Evolutionary conservation across 2,329 filamentous ascomycete species (phyloP), one percentile per base, ranked within the genome.

Genomic region (Pyrenophora tritici-repentis): DNA sequence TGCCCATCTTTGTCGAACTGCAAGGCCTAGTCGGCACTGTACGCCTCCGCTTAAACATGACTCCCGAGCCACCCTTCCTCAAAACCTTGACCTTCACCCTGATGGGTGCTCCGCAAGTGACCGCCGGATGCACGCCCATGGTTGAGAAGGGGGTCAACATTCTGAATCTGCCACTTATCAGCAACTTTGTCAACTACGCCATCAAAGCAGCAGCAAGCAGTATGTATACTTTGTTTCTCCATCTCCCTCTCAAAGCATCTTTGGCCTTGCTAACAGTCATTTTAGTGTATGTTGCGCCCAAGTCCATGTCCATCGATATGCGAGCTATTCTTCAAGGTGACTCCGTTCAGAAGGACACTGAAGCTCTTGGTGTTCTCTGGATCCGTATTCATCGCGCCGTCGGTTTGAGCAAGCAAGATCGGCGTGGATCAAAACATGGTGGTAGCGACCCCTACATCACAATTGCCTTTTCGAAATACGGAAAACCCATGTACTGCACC

Each of bases 401-500:
- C 16, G 91, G 89, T 0, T 81, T 99, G 50, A 96, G 90, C 78
- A 97, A 96, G 75, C 93, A 97, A 69, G 94, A 99, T 70, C 79
- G 76, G 45, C 86, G 90, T 51, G 92, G 91, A 34, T 92, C 86
- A 65, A 83, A 87, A 44, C 89, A 91, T 14, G 93, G 94, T 29
- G 93, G 93, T 37, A 95, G 90, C 42, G 94, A 99, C 63, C 91
- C 93, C 0, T 97, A 97, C 73, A 95, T 97, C 70, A 97, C 93
- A 26, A 82, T 97, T 31, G 88, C 89, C 34, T 97, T 95, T 79
- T 95, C 90, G 66, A 97, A 97, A 73, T 97, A 97, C 63, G 90
- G 89, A 49, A 99, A 99, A 76, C 93, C 93, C 1, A 95, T 96
- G 84, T 97, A 96, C 75, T 97, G 92, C 74, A 97, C 94, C 1